Evolutionary conservation across 2,329 filamentous ascomycete species (phyloP), one percentile per base, ranked within the genome.

Genomic region (Pseudogymnoascus sp.): DNA sequence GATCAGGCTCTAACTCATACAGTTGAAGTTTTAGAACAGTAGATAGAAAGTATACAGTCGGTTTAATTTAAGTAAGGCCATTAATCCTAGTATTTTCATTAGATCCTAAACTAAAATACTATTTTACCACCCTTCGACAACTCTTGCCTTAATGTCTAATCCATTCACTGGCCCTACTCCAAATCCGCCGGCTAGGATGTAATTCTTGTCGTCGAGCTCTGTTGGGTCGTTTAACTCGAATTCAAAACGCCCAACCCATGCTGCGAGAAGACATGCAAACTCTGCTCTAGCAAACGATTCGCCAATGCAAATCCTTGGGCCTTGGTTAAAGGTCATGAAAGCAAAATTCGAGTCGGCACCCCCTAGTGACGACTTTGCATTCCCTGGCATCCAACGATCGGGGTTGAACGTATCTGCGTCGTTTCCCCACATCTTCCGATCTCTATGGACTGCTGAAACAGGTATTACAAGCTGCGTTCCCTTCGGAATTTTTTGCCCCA

Each of bases 301-400:
- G 0, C 92, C 92, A 67, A 96, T 96, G 71, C 92, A 96, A 70
- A 87, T 89, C 61, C 92, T 79, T 1, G 92, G 91, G 0, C 92
- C 92, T 71, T 96, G 91, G 63, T 96, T 74, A 75, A 96, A 96
- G 0, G 90, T 92, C 74, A 93, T 72, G 69, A 89, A 87, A 0
- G 87, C 83, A 71, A 88, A 96, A 74, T 93, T 93, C 67, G 82
- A 90, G 12, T 81, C 78, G 1, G 90, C 88, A 7, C 89, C 89
- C 5, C 90, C 91, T 41, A 82, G 84, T 62, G 86, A 86, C 4
- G 78, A 78, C 64, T 76, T 59, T 31, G 58, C 65, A 33, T 70
- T 78, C 33, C 73, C 73, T n/a, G 73, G 76, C 71, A 88, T 79
- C 89, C 89, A 93, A 10, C 90, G 80, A 39, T 92, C 90, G 0